A percentile compares a stretch with the other conserved stretches of the same genome.
phyloP scores from a whole-genome alignment of 164 flowering plant genomes.

The Vitis amurensis region DNA sequence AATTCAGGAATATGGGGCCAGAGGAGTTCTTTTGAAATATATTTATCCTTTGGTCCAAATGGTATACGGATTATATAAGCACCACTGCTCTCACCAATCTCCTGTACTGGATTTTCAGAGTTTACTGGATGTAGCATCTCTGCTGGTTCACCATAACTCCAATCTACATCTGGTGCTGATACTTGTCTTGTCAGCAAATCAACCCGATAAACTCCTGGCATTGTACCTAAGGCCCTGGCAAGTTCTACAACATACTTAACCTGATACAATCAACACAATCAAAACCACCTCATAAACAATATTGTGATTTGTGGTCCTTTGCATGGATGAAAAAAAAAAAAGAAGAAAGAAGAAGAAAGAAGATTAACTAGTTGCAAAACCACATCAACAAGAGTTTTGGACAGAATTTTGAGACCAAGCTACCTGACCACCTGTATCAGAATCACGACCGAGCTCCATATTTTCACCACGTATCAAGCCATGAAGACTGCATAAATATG shows the following conservation, averaged over 20 bases:
- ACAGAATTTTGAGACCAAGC: not conserved
- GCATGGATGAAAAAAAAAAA: too few relatives aligned
- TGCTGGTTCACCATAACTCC: constrained; percentile 84
- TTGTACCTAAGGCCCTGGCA: constrained; percentile 80
- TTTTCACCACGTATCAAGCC: constrained; percentile 94
- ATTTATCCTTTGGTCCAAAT: constrained; percentile 74
- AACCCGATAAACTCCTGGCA: constrained; percentile 94
- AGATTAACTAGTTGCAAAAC: not conserved
- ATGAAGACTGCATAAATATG: constrained; percentile 62
- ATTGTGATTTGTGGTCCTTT: too few relatives aligned
- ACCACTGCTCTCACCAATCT: constrained; percentile 73
- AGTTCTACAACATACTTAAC: constrained; percentile 96
- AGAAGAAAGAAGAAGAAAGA: not conserved
- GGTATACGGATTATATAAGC: constrained; percentile 78
- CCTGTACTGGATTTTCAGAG: constrained; percentile 37
- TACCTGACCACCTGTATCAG: constrained; percentile 99
- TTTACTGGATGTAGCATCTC: constrained; percentile 54
- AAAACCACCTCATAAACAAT: too few relatives aligned
- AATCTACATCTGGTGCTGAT: constrained; percentile 77
- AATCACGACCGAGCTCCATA: constrained; percentile 98
- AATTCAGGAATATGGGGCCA: constrained; percentile 82
- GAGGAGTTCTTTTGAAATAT: constrained; percentile 60
- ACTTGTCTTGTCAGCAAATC: constrained; percentile 91
- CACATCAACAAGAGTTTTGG: too few relatives aligned
- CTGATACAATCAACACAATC: constrained; percentile 27